Evolutionary conservation across 1,284 basidiomycete species (phyloP).

Genomic region (Salmacisia buchloeana): DNA sequence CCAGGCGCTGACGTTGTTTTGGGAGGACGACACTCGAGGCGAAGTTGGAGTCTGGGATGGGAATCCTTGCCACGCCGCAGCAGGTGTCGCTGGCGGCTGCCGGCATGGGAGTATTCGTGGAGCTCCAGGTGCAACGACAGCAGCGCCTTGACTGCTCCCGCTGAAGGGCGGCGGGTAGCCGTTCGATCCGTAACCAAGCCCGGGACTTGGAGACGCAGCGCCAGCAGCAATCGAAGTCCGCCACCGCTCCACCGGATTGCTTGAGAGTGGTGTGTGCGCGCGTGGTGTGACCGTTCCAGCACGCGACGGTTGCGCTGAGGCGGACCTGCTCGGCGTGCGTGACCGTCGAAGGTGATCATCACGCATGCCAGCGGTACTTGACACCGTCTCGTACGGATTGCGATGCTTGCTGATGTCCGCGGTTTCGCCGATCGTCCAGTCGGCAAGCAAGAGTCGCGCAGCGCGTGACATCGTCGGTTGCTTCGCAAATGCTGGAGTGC

Average conservation of each 20-base stretch:
- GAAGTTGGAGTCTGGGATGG: too few relatives aligned
- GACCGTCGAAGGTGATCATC: too few relatives aligned
- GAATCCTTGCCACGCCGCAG: too few relatives aligned
- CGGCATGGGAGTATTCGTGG: too few relatives aligned
- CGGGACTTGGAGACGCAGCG: not conserved
- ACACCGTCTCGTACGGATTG: constrained; percentile 1
- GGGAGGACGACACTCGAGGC: too few relatives aligned
- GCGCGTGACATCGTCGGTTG: not conserved
- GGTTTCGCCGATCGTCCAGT: constrained; percentile 1
- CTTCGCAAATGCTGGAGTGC: not conserved
- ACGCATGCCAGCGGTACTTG: too few relatives aligned
- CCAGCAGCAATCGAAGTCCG: not conserved
- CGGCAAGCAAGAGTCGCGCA: not conserved
- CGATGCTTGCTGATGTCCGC: not conserved
- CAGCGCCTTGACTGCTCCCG: not conserved
- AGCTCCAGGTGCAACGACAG: too few relatives aligned
- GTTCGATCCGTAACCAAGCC: not conserved
- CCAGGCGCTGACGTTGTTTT: too few relatives aligned
- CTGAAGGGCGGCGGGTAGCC: not conserved
- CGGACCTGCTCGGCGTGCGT: not conserved
- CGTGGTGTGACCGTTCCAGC: not conserved
- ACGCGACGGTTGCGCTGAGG: not conserved
- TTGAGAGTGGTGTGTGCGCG: not conserved
- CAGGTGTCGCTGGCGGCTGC: too few relatives aligned
- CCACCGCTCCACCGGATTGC: constrained; percentile 1